Evolutionary conservation across 768 basidiomycete genomes (phyloP).

Genomic region (Dentipellis sp.): DNA sequence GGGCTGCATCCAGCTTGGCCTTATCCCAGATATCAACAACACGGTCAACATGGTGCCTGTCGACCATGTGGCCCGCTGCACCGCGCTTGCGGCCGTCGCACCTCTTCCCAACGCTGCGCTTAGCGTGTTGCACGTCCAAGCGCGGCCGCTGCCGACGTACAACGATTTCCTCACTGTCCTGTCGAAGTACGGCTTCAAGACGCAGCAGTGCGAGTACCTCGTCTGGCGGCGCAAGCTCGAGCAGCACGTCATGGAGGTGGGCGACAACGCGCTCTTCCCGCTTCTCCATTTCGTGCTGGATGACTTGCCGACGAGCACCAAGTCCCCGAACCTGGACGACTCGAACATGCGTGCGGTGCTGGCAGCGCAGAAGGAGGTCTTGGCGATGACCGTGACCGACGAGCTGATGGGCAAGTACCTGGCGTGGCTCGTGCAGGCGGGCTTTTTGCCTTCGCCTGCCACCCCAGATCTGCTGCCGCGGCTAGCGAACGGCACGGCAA

Average conservation of each 20-base stretch:
- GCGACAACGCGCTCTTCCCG: slow-evolving; percentile 97
- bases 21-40: slow-evolving; percentile 96
- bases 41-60: slow-evolving; percentile 98
- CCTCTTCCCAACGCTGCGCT: slow-evolving; percentile 34
- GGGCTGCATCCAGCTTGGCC: slow-evolving; percentile 96
- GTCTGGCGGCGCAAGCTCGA: slow-evolving; percentile 89
- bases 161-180: slow-evolving; percentile 77
- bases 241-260: slow-evolving; percentile 87
- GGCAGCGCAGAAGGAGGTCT: slow-evolving; percentile 24
- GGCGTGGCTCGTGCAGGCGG: slow-evolving; percentile 84
- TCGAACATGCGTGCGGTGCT: slow-evolving; percentile 68
- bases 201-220: slow-evolving; percentile 78
- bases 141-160: slow-evolving; percentile 80
- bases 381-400: slow-evolving; percentile 58
- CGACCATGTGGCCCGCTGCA: slow-evolving; percentile 86
- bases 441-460: slow-evolving; percentile 59
- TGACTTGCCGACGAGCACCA: slow-evolving; percentile 94
- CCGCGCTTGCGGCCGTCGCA: slow-evolving; percentile 60
- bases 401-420: slow-evolving; percentile 79
- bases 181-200: slow-evolving; percentile 69
- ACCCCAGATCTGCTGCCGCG: slow-evolving; percentile 39
- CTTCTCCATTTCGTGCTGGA: slow-evolving; percentile 95
- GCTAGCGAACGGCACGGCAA: slow-evolving; percentile 27
- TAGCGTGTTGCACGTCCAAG: slow-evolving; percentile 77
- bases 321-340: slow-evolving; percentile 86